Conservation (phyloP, 164 flowering plant species). For the Vitis rupestris region DNA sequence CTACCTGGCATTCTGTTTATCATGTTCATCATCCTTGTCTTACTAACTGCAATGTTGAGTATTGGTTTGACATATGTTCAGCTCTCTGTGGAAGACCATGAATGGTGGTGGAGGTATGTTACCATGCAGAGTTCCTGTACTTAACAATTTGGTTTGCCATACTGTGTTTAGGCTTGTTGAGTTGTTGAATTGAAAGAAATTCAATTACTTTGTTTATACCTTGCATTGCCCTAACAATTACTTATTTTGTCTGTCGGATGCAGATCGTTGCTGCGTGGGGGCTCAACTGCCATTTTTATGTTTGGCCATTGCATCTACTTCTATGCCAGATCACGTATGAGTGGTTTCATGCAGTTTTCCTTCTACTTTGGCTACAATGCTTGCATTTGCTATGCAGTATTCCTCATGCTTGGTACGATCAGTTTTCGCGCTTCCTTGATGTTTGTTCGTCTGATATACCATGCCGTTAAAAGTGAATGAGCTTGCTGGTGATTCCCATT, state of each 20-base stretch:
- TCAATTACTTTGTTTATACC: too few species aligned
- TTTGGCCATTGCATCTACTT: constrained; percentile 59
- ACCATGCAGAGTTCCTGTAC: background rate
- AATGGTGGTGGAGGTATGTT: constrained; percentile 96
- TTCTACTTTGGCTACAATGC: constrained; percentile 79
- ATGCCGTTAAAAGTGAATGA: constrained; percentile 64
- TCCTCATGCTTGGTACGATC: constrained; percentile 73
- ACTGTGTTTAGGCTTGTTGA: too few species aligned
- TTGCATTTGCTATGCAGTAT: constrained; percentile 73
- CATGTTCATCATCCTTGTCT: constrained; percentile 51
- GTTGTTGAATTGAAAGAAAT: too few species aligned
- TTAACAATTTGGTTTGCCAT: background rate
- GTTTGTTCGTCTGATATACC: constrained; percentile 58
- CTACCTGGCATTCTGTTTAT: constrained; percentile 46
- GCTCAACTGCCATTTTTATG: constrained; percentile 75
- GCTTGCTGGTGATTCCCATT: background rate
- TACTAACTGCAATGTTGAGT: constrained; percentile 55
- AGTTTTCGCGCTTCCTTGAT: constrained; percentile 58
- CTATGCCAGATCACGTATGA: constrained; percentile 64
- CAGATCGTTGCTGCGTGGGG: constrained; percentile 77
- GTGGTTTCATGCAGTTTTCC: constrained; percentile 59
- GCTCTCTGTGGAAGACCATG: constrained; percentile 71
- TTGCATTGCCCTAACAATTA: background rate
- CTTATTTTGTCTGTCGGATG: constrained; percentile 17
- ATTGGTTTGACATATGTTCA: constrained; percentile 71